phyloP scores from a whole-genome alignment of 305 asterid genomes.

The Salvia sclarea region DNA sequence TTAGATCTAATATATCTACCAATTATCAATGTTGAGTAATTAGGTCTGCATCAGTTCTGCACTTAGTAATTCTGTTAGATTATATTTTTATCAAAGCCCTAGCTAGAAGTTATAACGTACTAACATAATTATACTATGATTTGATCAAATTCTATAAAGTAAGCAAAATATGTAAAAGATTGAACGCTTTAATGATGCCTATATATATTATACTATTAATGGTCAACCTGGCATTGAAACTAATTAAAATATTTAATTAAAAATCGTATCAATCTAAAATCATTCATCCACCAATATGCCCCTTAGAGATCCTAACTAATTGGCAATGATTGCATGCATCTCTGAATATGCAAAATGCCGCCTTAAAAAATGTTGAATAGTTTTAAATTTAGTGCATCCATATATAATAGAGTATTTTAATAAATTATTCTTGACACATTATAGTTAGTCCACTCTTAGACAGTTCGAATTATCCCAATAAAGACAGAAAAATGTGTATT shows the following conservation, averaged over 20 bases:
- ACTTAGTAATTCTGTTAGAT: too few species aligned
- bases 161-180: too few species aligned
- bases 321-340: constrained; percentile 19
- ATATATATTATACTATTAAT: too few species aligned
- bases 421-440: neutral
- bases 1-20: too few species aligned
- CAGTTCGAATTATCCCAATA: neutral
- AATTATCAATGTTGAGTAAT: too few species aligned
- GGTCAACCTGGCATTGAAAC: neutral
- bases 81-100: too few species aligned
- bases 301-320: constrained; percentile 3
- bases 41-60: too few species aligned
- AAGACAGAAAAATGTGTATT: neutral
- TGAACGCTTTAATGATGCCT: too few species aligned
- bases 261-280: neutral
- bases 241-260: neutral
- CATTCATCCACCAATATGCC: neutral
- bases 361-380: neutral
- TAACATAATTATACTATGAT: too few species aligned
- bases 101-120: too few species aligned
- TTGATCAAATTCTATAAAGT: too few species aligned
- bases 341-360: neutral
- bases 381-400: neutral
- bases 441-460: neutral
- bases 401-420: neutral